phyloP scores from a whole-genome alignment of 768 basidiomycete genomes.

The Ramaria sp. region DNA sequence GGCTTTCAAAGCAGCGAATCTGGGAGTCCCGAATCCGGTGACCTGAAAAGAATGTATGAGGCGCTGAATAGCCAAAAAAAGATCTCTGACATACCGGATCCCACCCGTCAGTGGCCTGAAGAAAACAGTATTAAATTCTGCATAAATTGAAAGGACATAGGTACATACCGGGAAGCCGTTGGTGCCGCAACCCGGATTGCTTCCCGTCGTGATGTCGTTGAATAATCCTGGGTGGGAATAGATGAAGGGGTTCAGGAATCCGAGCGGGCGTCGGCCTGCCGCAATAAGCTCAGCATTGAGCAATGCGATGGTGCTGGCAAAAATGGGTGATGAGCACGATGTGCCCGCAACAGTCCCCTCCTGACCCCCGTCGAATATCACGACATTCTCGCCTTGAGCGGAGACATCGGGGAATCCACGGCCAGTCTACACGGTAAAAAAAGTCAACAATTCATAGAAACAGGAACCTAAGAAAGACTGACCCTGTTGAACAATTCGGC shows the following conservation, averaged over 20 bases:
- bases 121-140: too few relatives aligned
- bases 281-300: conserved; percentile 24
- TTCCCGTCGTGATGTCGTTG: too few relatives aligned
- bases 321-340: conserved; percentile 23
- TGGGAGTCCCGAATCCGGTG: too few relatives aligned
- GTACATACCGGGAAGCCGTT: too few relatives aligned
- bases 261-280: conserved; percentile 20
- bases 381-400: conserved; percentile 11
- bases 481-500: neutral
- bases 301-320: conserved; percentile 23
- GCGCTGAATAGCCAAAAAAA: too few relatives aligned
- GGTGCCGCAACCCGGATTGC: too few relatives aligned
- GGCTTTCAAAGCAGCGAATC: too few relatives aligned
- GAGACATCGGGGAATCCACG: conserved; percentile 17
- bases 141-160: too few relatives aligned
- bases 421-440: neutral
- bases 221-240: too few relatives aligned
- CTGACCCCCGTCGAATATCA: conserved; percentile 2
- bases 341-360: conserved; percentile 15
- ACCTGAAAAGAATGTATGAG: too few relatives aligned
- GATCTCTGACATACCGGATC: too few relatives aligned
- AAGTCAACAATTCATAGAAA: neutral
- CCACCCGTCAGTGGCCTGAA: too few relatives aligned
- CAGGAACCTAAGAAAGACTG: neutral
- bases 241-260: conserved; percentile 29